Evolutionary conservation across 163 green algal genomes (phyloP).

Genomic region (Chlorella variabilis): DNA sequence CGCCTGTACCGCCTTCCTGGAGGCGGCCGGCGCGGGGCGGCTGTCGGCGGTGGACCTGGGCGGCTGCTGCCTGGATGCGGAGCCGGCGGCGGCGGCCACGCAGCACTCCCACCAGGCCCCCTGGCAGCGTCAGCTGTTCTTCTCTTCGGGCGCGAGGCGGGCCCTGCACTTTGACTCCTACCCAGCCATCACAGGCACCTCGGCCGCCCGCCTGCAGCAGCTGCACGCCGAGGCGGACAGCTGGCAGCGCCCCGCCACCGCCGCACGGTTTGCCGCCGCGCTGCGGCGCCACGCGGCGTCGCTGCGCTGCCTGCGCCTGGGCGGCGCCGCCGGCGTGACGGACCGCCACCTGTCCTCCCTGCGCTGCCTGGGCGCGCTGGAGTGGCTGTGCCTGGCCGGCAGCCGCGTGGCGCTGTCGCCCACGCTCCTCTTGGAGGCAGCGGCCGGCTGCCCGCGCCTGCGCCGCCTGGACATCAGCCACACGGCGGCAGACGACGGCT

Average conservation of each 20-base stretch:
- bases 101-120: neutral
- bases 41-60: conserved; percentile 20
- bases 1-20: conserved; percentile 10
- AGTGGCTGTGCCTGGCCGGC: conserved; percentile 24
- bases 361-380: conserved; percentile 14
- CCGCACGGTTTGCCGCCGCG: conserved; percentile 11
- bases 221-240: conserved; percentile 8
- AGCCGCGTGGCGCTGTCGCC: neutral
- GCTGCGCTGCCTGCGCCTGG: conserved; percentile 8
- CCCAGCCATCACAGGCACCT: neutral
- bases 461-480: conserved; percentile 16
- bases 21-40: conserved; percentile 5
- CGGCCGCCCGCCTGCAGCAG: neutral
- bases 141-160: conserved; percentile 12
- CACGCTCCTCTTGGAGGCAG: conserved; percentile 1
- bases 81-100: neutral
- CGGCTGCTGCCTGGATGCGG: conserved; percentile 29
- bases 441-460: conserved; percentile 6
- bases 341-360: conserved; percentile 31
- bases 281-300: conserved; percentile 13
- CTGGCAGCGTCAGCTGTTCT: conserved; percentile 30
- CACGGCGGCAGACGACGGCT: conserved; percentile 9
- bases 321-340: conserved; percentile 18
- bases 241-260: conserved; percentile 25
- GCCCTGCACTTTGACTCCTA: conserved; percentile 11